Evolutionary conservation across 176 grass and related monocot species (phyloP).

Genomic region (Aegilops speltoides): DNA sequence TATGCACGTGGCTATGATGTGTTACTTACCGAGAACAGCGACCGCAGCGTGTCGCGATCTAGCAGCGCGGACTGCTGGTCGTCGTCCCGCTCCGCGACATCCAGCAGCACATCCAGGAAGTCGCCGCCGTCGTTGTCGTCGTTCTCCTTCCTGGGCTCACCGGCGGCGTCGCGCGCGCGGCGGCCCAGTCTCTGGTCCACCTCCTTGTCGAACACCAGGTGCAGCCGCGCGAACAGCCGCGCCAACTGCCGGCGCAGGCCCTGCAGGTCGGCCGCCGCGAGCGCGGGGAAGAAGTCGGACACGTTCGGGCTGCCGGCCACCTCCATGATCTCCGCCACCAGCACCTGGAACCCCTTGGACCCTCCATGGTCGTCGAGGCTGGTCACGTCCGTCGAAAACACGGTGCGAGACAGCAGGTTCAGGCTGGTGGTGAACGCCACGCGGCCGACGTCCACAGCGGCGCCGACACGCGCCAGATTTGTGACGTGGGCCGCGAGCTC

Average conservation of each 20-base stretch:
- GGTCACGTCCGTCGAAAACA: background rate
- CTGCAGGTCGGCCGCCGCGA: background rate
- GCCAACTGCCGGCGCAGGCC: background rate
- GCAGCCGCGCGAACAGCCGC: background rate
- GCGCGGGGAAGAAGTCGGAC: background rate
- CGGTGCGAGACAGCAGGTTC: background rate
- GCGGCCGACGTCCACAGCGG: background rate
- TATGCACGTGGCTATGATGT: too few species aligned
- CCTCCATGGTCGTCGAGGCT: background rate
- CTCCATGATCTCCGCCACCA: background rate
- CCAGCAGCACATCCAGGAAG: background rate
- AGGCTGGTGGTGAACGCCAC: background rate
- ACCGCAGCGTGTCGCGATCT: background rate
- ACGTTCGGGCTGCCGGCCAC: background rate
- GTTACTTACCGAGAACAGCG: background rate
- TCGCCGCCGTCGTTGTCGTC: background rate
- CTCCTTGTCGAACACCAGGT: background rate
- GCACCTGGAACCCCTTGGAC: background rate
- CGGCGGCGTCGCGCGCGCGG: too few species aligned
- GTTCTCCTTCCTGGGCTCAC: background rate
- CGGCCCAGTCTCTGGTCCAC: background rate
- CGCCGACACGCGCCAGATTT: background rate
- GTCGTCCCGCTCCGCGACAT: background rate
- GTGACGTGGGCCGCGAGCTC: background rate
- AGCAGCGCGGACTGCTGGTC: background rate